Evolutionary conservation across 1,284 basidiomycete species (phyloP).

Genomic region (Sporisorium iseilematis-ciliati): DNA sequence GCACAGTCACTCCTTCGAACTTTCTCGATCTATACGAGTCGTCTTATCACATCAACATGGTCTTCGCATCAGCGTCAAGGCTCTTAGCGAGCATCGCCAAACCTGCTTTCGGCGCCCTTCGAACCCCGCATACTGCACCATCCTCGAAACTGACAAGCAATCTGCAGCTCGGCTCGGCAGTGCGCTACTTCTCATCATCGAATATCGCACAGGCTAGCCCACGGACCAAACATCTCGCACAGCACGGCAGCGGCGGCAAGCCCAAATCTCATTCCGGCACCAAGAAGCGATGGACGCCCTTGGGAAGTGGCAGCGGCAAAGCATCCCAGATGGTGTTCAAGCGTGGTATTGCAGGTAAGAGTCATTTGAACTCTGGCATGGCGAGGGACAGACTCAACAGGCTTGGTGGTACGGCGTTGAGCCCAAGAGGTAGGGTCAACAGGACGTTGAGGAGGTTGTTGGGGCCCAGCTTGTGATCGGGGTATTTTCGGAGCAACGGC

Average conservation of each 20-base stretch:
- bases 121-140: conserved; percentile 7
- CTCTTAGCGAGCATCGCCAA: conserved; percentile 27
- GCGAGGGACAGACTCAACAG: conserved; percentile 55
- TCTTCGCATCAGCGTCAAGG: conserved; percentile 29
- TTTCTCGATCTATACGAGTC: too few relatives aligned
- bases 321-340: conserved; percentile 55
- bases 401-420: conserved; percentile 49
- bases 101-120: conserved; percentile 20
- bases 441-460: conserved; percentile 58
- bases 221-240: conserved; percentile 45
- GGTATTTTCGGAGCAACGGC: background rate
- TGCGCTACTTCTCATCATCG: conserved; percentile 26
- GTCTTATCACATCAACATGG: conserved; percentile 3
- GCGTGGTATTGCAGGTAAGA: conserved; percentile 52
- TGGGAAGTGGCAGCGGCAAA: conserved; percentile 51
- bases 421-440: conserved; percentile 49
- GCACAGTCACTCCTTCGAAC: too few relatives aligned
- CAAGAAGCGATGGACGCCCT: conserved; percentile 61
- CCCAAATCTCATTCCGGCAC: conserved; percentile 59
- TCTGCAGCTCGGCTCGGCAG: background rate
- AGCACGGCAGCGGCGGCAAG: conserved; percentile 51
- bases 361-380: conserved; percentile 63
- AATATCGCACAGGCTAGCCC: conserved; percentile 21
- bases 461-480: conserved; percentile 46
- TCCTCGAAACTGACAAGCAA: background rate